Base-by-base conservation (phyloP, 805 yeast genomes). In the Candida koratica region DNA sequence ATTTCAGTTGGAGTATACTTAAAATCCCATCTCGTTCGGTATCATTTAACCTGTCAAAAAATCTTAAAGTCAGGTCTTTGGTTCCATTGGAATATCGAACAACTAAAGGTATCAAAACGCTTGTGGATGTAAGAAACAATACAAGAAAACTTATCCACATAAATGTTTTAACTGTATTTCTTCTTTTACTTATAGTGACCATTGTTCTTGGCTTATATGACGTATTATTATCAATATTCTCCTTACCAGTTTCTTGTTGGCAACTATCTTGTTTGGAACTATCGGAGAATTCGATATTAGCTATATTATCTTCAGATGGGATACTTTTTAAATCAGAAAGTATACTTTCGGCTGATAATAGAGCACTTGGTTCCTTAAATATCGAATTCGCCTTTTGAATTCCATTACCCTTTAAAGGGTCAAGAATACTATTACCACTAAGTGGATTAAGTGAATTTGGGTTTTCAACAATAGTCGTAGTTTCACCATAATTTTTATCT, bases 21-120 rank as follows among this genome's bases (percentile, higher is more conserved):
- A 40, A 30, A 5, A 60, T 33, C 5, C 35, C 32, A 9, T 41
- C 36, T 35, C 60, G 48, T 19, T 53, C 53, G 5, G 40, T 35
- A 9, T 51, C 51, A 3, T 47, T 36, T n/a, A 53, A 48, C 20
- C 53, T 46, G 1, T 42, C 32, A 38, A 67, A 55, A 39, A 56
- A 68, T 1, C 41, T 51, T 13, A 34, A 29, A 3, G 59, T 57
- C 4, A 53, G 36, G 1, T 33, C 17, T 27, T 48, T 54, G 1
- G 67, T 58, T 0, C 72, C 73, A 23, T 53, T 45, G 1, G 60
- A 43, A 16, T 56, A 51, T 2, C 58, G 44, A 2, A 58, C 45
- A 1, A 50, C 39, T 3, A 49, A 32, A 1, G 61, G 60, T 15
- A 55, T 32, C 28, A 53, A 51, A 8, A 24, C 7, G 16, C 28